Evolutionary conservation across 2,329 filamentous ascomycete genomes (phyloP).

Genomic region (Grosmannia penicillata): DNA sequence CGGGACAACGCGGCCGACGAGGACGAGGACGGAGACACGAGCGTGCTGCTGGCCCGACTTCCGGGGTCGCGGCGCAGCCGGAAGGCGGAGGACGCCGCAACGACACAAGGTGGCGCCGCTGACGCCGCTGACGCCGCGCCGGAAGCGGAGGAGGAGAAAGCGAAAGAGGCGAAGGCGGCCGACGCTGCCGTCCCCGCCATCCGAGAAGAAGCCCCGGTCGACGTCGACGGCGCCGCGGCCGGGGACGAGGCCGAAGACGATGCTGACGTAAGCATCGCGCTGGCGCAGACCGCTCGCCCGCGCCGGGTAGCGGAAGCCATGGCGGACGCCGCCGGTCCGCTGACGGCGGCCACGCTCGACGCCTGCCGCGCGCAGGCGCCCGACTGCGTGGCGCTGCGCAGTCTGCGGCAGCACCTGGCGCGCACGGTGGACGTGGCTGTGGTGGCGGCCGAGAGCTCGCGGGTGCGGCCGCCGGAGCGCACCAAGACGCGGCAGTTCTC

Average conservation of each 20-base stretch:
- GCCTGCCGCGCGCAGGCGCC: slow-evolving; percentile 33
- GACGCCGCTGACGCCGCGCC: too few relatives aligned
- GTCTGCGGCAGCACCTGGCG: slow-evolving; percentile 32
- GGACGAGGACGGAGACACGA: slow-evolving; percentile 10
- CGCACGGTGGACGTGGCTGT: slow-evolving; percentile 38
- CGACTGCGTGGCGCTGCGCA: slow-evolving; percentile 37
- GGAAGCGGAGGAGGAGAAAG: too few relatives aligned
- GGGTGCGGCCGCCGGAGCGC: slow-evolving; percentile 34
- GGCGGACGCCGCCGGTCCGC: neutral
- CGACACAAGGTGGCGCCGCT: too few relatives aligned
- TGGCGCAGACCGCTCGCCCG: neutral
- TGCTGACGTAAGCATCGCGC: neutral
- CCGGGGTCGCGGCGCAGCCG: too few relatives aligned
- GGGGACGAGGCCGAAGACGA: slow-evolving; percentile 3
- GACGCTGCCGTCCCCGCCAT: too few relatives aligned
- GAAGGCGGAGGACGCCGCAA: too few relatives aligned
- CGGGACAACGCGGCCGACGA: too few relatives aligned
- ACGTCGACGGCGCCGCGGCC: too few relatives aligned
- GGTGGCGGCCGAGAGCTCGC: slow-evolving; percentile 29
- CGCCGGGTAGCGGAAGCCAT: neutral
- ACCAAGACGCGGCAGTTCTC: slow-evolving; percentile 44
- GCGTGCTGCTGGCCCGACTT: slow-evolving; percentile 13
- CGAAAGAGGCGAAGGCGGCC: too few relatives aligned
- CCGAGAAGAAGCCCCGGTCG: too few relatives aligned
- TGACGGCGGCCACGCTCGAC: slow-evolving; percentile 5